phyloP scores from a whole-genome alignment of 75 land plant species.

The Pinus albicaulis region DNA sequence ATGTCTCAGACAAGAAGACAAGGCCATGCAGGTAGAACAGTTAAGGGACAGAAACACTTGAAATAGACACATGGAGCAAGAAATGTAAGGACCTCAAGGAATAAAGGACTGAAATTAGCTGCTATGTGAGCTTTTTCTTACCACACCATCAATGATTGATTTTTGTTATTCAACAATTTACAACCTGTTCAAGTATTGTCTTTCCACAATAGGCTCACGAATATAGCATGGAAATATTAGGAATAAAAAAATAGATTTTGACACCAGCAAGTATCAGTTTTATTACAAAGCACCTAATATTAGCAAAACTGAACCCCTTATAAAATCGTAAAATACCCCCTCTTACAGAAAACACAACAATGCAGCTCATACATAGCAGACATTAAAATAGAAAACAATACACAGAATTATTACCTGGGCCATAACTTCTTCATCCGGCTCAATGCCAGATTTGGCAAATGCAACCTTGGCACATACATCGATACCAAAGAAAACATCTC shows the following conservation, averaged over 20 bases:
- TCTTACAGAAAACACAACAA: not conserved
- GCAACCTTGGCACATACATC: conserved; percentile 44
- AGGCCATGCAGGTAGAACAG: not conserved
- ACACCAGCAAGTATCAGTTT: too few species aligned
- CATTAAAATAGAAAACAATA: not conserved
- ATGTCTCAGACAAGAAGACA: not conserved
- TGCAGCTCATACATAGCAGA: not conserved
- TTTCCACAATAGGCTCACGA: too few species aligned
- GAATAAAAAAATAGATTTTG: too few species aligned
- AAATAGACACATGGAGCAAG: not conserved
- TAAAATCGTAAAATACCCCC: too few species aligned
- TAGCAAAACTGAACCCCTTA: not conserved
- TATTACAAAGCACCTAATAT: not conserved
- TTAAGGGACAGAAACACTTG: not conserved
- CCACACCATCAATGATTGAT: too few species aligned
- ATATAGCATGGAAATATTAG: too few species aligned
- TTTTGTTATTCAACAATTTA: too few species aligned
- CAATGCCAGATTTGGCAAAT: conserved; percentile 44
- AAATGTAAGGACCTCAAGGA: too few species aligned
- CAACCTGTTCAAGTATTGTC: too few species aligned
- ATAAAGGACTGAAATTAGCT: too few species aligned
- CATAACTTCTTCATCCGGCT: conserved; percentile 52
- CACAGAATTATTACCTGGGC: conserved; percentile 26
- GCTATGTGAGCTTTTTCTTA: too few species aligned
- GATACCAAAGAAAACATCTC: conserved; percentile 39